Conservation (phyloP, 2,329 filamentous ascomycete genomes). For the Fusarium torreyae region DNA sequence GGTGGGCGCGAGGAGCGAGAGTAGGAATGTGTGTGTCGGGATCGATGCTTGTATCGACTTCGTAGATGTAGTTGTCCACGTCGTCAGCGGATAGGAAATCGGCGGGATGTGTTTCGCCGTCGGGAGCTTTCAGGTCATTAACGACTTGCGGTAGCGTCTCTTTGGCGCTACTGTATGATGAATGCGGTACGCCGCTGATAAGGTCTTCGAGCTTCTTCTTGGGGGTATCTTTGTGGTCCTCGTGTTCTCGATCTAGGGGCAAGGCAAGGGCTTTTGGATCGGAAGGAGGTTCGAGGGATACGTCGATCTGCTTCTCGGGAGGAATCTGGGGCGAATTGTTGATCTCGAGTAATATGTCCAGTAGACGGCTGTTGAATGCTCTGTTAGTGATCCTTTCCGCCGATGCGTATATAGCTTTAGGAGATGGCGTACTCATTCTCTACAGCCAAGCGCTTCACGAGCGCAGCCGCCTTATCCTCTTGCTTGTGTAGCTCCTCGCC, state of each 20-base stretch:
- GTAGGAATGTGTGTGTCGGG: constrained; percentile 62
- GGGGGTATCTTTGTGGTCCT: constrained; percentile 59
- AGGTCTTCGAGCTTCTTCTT: constrained; percentile 67
- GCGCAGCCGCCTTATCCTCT: constrained; percentile 84
- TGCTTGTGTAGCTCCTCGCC: constrained; percentile 86
- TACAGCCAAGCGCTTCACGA: constrained; percentile 86
- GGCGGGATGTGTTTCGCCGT: constrained; percentile 70
- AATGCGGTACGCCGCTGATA: constrained; percentile 67
- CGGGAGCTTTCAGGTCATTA: constrained; percentile 64
- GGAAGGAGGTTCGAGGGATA: constrained; percentile 67
- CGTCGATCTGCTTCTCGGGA: constrained; percentile 79
- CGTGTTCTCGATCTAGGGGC: constrained; percentile 53
- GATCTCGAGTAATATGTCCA: constrained; percentile 90
- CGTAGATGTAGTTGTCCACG: constrained; percentile 80
- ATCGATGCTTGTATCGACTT: constrained; percentile 70
- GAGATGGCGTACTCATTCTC: constrained; percentile 86
- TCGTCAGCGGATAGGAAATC: constrained; percentile 79
- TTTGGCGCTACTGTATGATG: constrained; percentile 67
- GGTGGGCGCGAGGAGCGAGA: constrained; percentile 66
- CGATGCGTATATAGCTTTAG: constrained; percentile 2
- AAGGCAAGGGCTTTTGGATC: constrained; percentile 56
- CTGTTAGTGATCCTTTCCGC: constrained; percentile 37
- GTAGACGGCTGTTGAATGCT: constrained; percentile 75
- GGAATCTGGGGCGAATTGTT: constrained; percentile 88
- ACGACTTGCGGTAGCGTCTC: constrained; percentile 74